Conservation (phyloP, 2,329 filamentous ascomycete species). For the Lasiodiplodia sp. region DNA sequence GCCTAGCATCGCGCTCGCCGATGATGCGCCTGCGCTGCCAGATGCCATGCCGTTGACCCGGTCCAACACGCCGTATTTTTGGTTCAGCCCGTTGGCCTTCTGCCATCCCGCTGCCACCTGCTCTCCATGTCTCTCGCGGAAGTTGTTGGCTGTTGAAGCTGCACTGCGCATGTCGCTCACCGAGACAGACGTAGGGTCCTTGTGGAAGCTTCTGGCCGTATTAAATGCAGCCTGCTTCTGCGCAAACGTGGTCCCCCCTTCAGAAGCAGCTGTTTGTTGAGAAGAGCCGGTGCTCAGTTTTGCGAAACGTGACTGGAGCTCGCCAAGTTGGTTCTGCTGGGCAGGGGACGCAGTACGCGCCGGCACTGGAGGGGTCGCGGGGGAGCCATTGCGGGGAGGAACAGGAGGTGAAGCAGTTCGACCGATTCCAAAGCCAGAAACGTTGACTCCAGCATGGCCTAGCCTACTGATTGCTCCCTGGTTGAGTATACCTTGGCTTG, state of each 20-base stretch:
- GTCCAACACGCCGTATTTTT: constrained; percentile 66
- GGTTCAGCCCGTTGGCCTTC: constrained; percentile 64
- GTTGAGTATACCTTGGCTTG: constrained; percentile 56
- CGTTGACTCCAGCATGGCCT: constrained; percentile 76
- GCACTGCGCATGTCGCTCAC: constrained; percentile 65
- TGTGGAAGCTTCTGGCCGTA: constrained; percentile 66
- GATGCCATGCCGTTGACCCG: constrained; percentile 53
- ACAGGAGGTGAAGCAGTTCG: constrained; percentile 45
- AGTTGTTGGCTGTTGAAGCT: constrained; percentile 70
- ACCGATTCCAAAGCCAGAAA: constrained; percentile 79
- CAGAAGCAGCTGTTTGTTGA: constrained; percentile 39
- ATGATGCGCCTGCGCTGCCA: constrained; percentile 33
- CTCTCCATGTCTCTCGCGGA: constrained; percentile 73
- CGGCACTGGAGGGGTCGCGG: constrained; percentile 38
- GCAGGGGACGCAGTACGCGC: constrained; percentile 32
- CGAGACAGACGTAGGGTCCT: constrained; percentile 68
- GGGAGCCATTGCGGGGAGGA: constrained; percentile 40
- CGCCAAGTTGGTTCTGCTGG: constrained; percentile 60
- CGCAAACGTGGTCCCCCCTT: constrained; percentile 66
- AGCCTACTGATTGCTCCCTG: constrained; percentile 71
- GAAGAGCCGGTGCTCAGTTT: constrained; percentile 46
- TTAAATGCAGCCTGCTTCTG: constrained; percentile 68
- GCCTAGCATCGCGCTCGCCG: constrained; percentile 23
- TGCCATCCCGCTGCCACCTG: constrained; percentile 68
- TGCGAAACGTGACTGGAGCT: constrained; percentile 72